Conservation (phyloP, 345 rosid species). For the Eucalyptus erythrocorys region DNA sequence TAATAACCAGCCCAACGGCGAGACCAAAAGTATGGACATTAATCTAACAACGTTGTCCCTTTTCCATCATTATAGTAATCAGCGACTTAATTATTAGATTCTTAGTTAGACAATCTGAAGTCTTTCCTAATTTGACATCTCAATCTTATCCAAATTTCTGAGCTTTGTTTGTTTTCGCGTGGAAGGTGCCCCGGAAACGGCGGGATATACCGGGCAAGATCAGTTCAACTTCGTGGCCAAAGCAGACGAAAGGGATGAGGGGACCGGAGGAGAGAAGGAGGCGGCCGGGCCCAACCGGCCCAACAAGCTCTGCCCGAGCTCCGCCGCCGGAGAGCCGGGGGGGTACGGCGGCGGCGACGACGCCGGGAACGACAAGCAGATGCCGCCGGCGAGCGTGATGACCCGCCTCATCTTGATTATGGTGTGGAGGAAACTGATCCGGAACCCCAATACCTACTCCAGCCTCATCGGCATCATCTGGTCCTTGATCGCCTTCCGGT, state of each 20-base stretch:
- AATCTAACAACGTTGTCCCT: background rate
- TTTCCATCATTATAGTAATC: background rate
- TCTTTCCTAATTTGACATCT: background rate
- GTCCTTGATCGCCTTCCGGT: conserved; percentile 89
- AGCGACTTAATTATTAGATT: background rate
- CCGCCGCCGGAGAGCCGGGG: conserved; percentile 21
- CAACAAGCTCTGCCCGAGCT: conserved; percentile 43
- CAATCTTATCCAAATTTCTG: background rate
- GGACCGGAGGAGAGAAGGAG: conserved; percentile 7
- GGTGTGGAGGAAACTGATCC: conserved; percentile 96
- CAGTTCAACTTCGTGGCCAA: conserved; percentile 40
- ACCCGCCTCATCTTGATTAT: conserved; percentile 86
- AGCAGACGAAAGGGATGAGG: conserved; percentile 32
- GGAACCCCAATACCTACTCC: conserved; percentile 95
- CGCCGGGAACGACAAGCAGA: conserved; percentile 17
- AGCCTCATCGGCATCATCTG: conserved; percentile 84
- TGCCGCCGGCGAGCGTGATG: conserved; percentile 97
- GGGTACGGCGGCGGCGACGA: background rate
- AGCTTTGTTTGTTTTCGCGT: background rate
- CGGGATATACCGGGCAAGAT: conserved; percentile 29
- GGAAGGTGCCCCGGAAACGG: conserved; percentile 31
- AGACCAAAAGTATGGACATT: conserved; percentile 40
- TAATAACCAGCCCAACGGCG: conserved; percentile 43
- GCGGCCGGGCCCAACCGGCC: conserved; percentile 31
- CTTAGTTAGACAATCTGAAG: background rate